These are phyloP conservation scores for Tetrahymena borealis DNA, from an alignment of 73 alveolate species.

Conservation along the genomic window DNA sequence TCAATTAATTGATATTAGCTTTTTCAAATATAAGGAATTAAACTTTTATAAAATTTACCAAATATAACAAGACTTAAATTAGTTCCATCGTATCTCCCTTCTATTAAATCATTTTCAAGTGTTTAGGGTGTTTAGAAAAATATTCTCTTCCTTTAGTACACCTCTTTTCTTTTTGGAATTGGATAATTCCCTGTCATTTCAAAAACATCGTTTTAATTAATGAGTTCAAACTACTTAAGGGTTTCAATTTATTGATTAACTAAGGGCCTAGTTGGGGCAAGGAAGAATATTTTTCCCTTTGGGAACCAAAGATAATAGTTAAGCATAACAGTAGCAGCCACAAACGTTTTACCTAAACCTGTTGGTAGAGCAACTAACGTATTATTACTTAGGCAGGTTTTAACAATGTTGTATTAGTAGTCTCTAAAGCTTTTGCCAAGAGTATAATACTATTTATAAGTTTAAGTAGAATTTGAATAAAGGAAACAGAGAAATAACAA, in stretches of 20 bases:
- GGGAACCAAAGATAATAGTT: constrained; percentile 67
- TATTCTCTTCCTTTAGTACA: constrained; percentile 40
- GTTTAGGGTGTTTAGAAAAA: constrained; percentile 79
- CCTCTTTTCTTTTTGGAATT: constrained; percentile 38
- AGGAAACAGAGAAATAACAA: not conserved
- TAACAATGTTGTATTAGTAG: constrained; percentile 57
- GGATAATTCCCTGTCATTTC: constrained; percentile 54
- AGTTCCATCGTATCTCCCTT: not conserved
- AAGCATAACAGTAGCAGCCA: constrained; percentile 61
- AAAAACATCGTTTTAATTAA: constrained; percentile 23
- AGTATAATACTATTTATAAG: constrained; percentile 49
- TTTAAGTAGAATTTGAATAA: not conserved
- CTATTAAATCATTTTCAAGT: constrained; percentile 53
- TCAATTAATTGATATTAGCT: constrained; percentile 4
- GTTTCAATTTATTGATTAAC: constrained; percentile 53
- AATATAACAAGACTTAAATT: not conserved
- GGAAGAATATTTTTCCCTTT: constrained; percentile 67
- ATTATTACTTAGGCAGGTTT: constrained; percentile 50
- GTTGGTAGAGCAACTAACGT: constrained; percentile 82
- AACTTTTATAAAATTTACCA: not conserved
- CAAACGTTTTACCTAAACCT: constrained; percentile 75
- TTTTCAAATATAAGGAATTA: constrained; percentile 8
- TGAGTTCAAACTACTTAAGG: constrained; percentile 18
- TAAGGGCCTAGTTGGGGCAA: constrained; percentile 78
- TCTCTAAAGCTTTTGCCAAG: constrained; percentile 46